A percentile compares a stretch with the other conserved stretches of the same genome.
Evolutionary conservation across 331 rosid genomes (phyloP).

Genomic region (Erythrophleum ivorense): DNA sequence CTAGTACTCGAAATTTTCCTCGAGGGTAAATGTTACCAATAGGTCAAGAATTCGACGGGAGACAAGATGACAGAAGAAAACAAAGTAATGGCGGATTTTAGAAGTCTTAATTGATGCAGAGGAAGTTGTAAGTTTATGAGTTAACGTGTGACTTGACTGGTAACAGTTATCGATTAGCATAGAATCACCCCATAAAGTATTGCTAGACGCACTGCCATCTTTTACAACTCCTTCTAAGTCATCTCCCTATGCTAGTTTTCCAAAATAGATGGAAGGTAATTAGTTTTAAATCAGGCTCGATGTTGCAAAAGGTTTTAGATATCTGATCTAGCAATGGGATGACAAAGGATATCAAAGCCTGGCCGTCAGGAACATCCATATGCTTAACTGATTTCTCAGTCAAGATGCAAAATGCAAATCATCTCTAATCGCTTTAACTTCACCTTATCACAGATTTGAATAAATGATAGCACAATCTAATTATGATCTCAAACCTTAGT

Average conservation of each 20-base stretch:
- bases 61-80: too few relatives aligned
- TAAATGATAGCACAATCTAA: not conserved
- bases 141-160: not conserved
- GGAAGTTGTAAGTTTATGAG: too few relatives aligned
- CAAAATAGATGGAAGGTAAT: not conserved
- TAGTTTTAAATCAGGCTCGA: not conserved
- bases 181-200: not conserved
- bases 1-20: too few relatives aligned
- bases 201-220: not conserved
- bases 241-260: not conserved
- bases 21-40: too few relatives aligned
- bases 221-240: not conserved
- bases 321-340: not conserved
- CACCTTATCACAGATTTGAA: slow-evolving; percentile 3
- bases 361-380: not conserved
- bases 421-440: slow-evolving; percentile 13
- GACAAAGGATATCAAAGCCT: not conserved
- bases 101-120: too few relatives aligned
- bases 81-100: too few relatives aligned
- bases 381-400: slow-evolving; percentile 6
- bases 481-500: not conserved
- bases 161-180: not conserved
- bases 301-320: not conserved
- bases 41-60: too few relatives aligned
- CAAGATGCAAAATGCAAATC: slow-evolving; percentile 11